Evolutionary conservation across 139 green algal species (phyloP), one percentile per base, ranked within the genome.

Genomic region (Cymbomonas tetramitiformis): DNA sequence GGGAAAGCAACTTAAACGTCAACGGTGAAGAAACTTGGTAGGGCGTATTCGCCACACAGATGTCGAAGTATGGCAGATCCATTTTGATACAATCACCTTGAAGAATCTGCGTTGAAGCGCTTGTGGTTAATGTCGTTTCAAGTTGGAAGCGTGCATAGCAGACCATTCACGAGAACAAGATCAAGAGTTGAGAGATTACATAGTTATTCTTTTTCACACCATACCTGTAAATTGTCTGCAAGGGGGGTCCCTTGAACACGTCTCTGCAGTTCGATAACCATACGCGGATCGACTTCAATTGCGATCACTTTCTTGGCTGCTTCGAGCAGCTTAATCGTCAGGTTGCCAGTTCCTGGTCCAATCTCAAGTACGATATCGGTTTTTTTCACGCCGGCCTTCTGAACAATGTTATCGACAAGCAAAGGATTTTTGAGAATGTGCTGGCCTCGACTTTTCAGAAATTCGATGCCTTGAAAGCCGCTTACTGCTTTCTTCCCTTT

Each of bases 11-110:
- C 71, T 97, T 97, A 82, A 99, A 98, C 5, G 83, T 93, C 55
- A 99, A 79, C 5, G 91, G 89, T 0, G 85, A 95, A 7, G 91
- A 98, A 48, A 99, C 98, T 67, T 97, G 91, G 77, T 99, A 99
- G 2, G 92, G 92, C 52, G 95, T 96, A 75, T 99, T 99, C 52
- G 92, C 91, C 21, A 99, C 92, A 67, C 89, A 97, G 8, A 99
- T 62, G 76, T 99, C 92, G 76, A 99, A 99, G 78, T 97, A 99
- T 2, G 92, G 92, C 56, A 97, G 78, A 23, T 96, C 75, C 5
- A 79, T 65, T 65, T 83, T 80, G 61, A 85, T 55, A 4, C 81
- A 66, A 62, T 99, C 91, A 3, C 78, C 85, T 43, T 96, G 85
- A 53, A 99, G 94, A 64, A 99, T 83, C 74, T 93, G 51, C 19